Evolutionary conservation across 208 protist species (phyloP).

Genomic region (Herpetomonas samuelpessoai): DNA sequence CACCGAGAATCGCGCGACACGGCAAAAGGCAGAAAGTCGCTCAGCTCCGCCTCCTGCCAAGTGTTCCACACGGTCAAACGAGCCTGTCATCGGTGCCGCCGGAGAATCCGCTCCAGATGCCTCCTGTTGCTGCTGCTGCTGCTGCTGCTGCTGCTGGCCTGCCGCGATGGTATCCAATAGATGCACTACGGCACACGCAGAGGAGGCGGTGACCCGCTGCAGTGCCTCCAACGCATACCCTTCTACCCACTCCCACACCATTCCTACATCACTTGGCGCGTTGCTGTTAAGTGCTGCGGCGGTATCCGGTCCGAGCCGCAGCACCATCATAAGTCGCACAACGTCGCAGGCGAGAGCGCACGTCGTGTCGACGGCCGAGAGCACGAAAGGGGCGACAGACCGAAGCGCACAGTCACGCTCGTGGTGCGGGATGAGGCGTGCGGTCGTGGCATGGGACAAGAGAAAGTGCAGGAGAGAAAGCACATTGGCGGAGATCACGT

Average conservation of each 20-base stretch:
- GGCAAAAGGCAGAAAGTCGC: not conserved
- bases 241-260: slow-evolving; percentile 19
- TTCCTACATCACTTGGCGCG: not conserved
- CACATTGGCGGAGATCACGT: slow-evolving; percentile 31
- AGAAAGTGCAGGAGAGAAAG: slow-evolving; percentile 14
- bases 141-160: not conserved
- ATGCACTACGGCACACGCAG: slow-evolving; percentile 21
- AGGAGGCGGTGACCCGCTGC: slow-evolving; percentile 9
- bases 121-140: not conserved
- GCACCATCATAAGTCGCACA: no score
- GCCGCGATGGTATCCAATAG: not conserved
- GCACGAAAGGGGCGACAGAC: slow-evolving; percentile 28
- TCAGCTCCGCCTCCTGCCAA: not conserved
- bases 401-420: slow-evolving; percentile 7
- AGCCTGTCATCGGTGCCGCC: no score
- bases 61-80: no score
- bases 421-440: not conserved
- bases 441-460: slow-evolving; percentile 2
- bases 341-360: slow-evolving; percentile 29
- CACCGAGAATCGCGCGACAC: not conserved
- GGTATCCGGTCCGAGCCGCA: slow-evolving; percentile 16
- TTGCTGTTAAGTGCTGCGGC: no score
- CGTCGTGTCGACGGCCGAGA: slow-evolving; percentile 26
- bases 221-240: slow-evolving; percentile 48
- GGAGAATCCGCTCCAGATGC: no score